Evolutionary conservation across 78 protist species (phyloP).

Genomic region (Dictyostelium citrinum): DNA sequence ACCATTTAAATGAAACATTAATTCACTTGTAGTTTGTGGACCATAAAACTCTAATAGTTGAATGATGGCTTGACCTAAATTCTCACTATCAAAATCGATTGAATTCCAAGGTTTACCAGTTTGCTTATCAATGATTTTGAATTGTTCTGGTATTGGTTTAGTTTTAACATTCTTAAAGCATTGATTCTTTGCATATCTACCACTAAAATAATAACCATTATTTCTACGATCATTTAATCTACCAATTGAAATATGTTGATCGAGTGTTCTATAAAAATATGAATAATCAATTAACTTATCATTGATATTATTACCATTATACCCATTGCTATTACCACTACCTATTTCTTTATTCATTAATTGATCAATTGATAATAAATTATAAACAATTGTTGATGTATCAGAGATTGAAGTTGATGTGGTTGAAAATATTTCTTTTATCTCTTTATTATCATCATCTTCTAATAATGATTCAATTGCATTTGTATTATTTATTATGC

Average conservation of each 20-base stretch:
- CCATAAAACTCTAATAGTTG: neutral
- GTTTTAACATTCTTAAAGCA: neutral
- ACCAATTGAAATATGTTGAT: neutral
- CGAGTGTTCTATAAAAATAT: neutral
- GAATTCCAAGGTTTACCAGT: neutral
- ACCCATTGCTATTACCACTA: no score
- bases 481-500: neutral
- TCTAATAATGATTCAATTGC: neutral
- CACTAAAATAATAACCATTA: neutral
- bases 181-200: neutral
- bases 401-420: neutral
- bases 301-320: neutral
- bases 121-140: neutral
- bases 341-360: neutral
- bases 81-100: neutral
- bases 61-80: neutral
- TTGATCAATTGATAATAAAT: neutral
- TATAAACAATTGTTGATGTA: neutral
- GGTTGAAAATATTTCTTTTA: neutral
- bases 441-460: neutral
- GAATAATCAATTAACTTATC: neutral
- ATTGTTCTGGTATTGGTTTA: neutral
- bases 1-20: neutral
- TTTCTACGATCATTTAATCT: neutral
- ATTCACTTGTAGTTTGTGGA: neutral